Percentiles rank a stretch among this genome's conserved stretches.
Conservation (phyloP, 768 basidiomycete species). For the Cystofilobasidium macerans region DNA sequence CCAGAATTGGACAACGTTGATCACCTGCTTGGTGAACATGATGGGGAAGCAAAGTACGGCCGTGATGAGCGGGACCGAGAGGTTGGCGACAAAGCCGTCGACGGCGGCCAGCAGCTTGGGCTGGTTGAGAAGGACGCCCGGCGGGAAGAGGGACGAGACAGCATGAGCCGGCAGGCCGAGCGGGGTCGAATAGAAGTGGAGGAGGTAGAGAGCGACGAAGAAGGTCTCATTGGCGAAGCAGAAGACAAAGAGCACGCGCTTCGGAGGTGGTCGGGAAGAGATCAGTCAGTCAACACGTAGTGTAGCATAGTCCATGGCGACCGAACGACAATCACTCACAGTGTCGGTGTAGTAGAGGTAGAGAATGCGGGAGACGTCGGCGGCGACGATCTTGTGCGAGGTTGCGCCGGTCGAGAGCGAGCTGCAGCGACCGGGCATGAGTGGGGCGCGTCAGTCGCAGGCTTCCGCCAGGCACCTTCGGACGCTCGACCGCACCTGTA, state of each 20-base stretch:
- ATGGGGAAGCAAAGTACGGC: constrained; percentile 56
- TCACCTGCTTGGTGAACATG: constrained; percentile 72
- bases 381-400: constrained; percentile 84
- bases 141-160: constrained; percentile 30
- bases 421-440: constrained; percentile 42
- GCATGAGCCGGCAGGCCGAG: constrained; percentile 40
- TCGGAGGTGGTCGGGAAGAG: neutral
- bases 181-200: constrained; percentile 68
- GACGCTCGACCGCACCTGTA: constrained; percentile 60
- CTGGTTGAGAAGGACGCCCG: constrained; percentile 25
- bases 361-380: constrained; percentile 82
- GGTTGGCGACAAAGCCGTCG: constrained; percentile 20
- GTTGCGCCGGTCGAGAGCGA: constrained; percentile 87
- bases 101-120: constrained; percentile 1
- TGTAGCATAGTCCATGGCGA: neutral
- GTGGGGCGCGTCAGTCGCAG: neutral
- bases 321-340: constrained; percentile 44
- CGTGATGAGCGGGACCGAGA: constrained; percentile 49
- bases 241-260: constrained; percentile 80
- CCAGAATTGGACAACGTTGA: constrained; percentile 95
- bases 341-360: constrained; percentile 89
- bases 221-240: constrained; percentile 94
- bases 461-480: neutral
- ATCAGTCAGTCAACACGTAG: neutral
- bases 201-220: constrained; percentile 87